These are phyloP conservation scores for Talaromyces adpressus DNA, from an alignment of 495 filamentous ascomycete species.

Conservation along the genomic window DNA sequence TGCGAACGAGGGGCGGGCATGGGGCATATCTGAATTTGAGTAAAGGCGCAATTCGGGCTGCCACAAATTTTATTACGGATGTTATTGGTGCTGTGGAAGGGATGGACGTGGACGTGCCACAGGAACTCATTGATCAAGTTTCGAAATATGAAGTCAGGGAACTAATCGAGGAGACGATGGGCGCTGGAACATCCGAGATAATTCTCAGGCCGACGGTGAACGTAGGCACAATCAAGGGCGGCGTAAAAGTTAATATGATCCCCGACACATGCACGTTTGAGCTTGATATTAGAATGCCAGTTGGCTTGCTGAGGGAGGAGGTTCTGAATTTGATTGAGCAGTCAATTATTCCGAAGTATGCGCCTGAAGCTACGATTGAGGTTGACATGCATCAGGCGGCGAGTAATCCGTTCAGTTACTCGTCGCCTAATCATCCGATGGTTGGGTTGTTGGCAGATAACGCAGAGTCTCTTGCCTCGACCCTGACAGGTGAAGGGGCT, in stretches of 20 bases:
- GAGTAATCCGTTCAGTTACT: constrained; percentile 3
- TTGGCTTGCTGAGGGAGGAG: neutral
- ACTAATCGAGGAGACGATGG: neutral
- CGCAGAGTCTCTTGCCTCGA: neutral
- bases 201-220: neutral
- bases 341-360: neutral
- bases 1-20: neutral
- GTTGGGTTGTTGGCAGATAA: neutral
- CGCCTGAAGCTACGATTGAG: neutral
- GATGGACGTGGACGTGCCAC: neutral
- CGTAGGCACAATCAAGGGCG: neutral
- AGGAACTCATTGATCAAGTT: neutral
- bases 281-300: neutral
- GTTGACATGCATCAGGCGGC: neutral
- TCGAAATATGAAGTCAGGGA: neutral
- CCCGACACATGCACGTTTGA: neutral
- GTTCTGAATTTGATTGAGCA: neutral
- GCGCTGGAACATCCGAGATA: neutral
- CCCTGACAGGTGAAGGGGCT: neutral
- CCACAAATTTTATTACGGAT: neutral
- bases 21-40: constrained; percentile 3
- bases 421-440: neutral
- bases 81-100: neutral
- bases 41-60: constrained; percentile 1
- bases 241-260: constrained; percentile 5